Conservation (phyloP, 2,329 filamentous ascomycete species). For the Pezicula neosporulosa region DNA sequence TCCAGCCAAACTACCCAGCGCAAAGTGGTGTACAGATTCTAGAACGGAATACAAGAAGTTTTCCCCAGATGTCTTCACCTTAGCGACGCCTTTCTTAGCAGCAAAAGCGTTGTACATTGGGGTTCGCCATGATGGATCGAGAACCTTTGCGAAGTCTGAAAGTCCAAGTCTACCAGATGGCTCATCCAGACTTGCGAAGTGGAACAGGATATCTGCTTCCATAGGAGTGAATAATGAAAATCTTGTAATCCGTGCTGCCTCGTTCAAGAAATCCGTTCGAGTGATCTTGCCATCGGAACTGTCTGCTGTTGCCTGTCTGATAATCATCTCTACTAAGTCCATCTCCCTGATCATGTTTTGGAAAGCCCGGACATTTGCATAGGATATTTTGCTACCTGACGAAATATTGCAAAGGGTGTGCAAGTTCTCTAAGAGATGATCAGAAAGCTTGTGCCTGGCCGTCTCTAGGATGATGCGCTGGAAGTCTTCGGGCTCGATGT, state of each 20-base stretch:
- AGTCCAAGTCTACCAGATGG: slow-evolving; percentile 81
- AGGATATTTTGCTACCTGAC: slow-evolving; percentile 87
- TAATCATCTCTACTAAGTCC: slow-evolving; percentile 92
- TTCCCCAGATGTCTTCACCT: slow-evolving; percentile 51
- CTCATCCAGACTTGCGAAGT: slow-evolving; percentile 91
- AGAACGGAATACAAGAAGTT: slow-evolving; percentile 60
- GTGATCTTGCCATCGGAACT: slow-evolving; percentile 91
- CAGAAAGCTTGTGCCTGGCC: slow-evolving; percentile 91
- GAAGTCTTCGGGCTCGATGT: slow-evolving; percentile 93
- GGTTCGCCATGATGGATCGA: slow-evolving; percentile 87
- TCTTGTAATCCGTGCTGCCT: slow-evolving; percentile 84
- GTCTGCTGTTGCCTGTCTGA: slow-evolving; percentile 80
- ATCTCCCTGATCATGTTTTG: slow-evolving; percentile 98
- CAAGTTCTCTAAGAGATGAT: slow-evolving; percentile 89
- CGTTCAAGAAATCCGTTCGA: slow-evolving; percentile 87
- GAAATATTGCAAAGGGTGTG: slow-evolving; percentile 94
- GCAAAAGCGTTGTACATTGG: slow-evolving; percentile 32
- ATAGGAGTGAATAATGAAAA: slow-evolving; percentile 97
- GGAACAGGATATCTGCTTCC: slow-evolving; percentile 98
- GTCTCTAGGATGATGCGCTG: slow-evolving; percentile 95
- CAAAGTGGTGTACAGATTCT: slow-evolving; percentile 87
- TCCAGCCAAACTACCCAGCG: slow-evolving; percentile 82
- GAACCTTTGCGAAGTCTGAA: slow-evolving; percentile 86
- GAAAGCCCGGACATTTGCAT: slow-evolving; percentile 95
- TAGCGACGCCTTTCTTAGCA: slow-evolving; percentile 32